Evolutionary conservation across 345 rosid species (phyloP).

Genomic region (Gossypium raimondii): DNA sequence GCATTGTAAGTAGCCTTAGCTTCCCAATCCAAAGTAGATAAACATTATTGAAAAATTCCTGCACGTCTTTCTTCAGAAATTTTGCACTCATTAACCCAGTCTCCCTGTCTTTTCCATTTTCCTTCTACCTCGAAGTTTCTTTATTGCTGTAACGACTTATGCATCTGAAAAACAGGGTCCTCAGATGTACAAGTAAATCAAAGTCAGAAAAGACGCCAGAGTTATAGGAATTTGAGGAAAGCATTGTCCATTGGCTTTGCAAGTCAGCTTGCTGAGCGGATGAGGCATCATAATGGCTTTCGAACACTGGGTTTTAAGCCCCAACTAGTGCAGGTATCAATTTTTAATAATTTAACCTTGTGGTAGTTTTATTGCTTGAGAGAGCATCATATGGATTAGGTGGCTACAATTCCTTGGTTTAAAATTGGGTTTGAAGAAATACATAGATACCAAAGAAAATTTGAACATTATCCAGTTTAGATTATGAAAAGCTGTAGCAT

Average conservation of each 20-base stretch:
- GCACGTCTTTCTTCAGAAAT: neutral
- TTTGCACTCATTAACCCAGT: neutral
- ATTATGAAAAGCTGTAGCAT: neutral
- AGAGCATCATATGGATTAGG: neutral
- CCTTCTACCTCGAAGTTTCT: neutral
- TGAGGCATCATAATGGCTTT: slow-evolving; percentile 85
- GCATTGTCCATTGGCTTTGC: slow-evolving; percentile 86
- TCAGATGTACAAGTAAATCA: slow-evolving; percentile 53
- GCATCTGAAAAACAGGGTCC: slow-evolving; percentile 46
- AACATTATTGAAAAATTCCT: neutral
- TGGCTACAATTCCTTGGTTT: neutral
- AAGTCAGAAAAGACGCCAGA: slow-evolving; percentile 42
- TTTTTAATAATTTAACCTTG: slow-evolving; percentile 6
- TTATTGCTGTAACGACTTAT: neutral
- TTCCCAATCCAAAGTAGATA: neutral
- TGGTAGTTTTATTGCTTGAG: neutral
- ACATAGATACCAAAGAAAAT: neutral
- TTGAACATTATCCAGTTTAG: neutral
- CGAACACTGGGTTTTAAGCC: slow-evolving; percentile 69
- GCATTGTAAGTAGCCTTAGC: neutral
- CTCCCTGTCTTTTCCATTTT: slow-evolving; percentile 7
- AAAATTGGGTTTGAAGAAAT: neutral
- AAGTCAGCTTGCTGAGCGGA: slow-evolving; percentile 80
- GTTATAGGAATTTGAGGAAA: slow-evolving; percentile 73
- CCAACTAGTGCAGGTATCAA: slow-evolving; percentile 77